Evolutionary conservation across 1,284 basidiomycete species (phyloP), one percentile per base, ranked within the genome.

Genomic region (Heterobasidion annosum): DNA sequence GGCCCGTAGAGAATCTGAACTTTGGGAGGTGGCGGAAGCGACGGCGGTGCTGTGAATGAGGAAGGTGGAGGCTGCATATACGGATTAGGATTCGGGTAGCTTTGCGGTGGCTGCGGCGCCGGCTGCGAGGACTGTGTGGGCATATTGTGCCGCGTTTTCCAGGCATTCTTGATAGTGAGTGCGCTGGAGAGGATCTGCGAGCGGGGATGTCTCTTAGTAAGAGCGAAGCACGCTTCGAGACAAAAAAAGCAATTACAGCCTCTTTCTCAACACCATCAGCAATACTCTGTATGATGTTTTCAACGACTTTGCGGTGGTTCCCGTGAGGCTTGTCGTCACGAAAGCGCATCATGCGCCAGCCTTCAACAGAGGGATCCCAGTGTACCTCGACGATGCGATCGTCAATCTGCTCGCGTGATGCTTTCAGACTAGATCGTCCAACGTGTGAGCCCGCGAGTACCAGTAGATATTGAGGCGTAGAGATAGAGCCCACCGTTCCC

Each of bases 311-410:
- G 56, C 78, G 80, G 69, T 92, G 91, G 69, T 98, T 98, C 34
- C 90, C 94, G 61, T 93, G 72, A 3, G 82, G 87, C 67, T 98
- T 98, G 70, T 98, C 94, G 64, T 95, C 84, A 62, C 95, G 73
- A 67, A 95, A 94, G 43, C 95, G 82, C 81, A 97, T 83, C 79
- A 93, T 85, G 53, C 83, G 83, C 93, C 94, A 98, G 51, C 78
- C 79, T 45, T 79, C 78, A 15, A 70, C 61, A 7, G 68, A 66
- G 8, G 75, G 59, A 63, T 96, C 88, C 96, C 97, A 99, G 56
- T 84, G 82, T 19, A 95, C 93, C 67, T 99, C 97, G 33, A 98
- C 89, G 50, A 99, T 82, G 8, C 95, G 82, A 65, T 98, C 94
- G 66, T 99, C 94, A 58, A 87, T 78, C 67, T 99, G 94, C 64